Conservation (phyloP, 1,284 basidiomycete genomes). For the Sporisorium exsertum region DNA sequence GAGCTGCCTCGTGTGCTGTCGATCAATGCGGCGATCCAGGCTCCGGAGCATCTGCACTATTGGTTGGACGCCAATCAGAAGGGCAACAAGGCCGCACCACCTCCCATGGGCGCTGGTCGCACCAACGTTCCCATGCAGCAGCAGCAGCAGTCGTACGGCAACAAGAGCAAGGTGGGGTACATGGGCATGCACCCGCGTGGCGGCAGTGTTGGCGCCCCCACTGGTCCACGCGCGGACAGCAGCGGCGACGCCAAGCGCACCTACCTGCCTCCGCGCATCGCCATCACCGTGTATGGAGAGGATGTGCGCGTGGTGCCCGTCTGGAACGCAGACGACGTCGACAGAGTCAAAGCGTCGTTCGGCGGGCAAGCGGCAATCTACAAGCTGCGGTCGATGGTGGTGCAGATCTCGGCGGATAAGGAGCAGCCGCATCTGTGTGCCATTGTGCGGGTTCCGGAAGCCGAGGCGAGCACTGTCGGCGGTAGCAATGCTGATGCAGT, state of each 20-base stretch:
- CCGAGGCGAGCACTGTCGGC: slow-evolving; percentile 50
- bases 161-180: slow-evolving; percentile 22
- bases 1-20: slow-evolving; percentile 84
- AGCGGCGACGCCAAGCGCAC: slow-evolving; percentile 65
- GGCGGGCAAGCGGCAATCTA: slow-evolving; percentile 70
- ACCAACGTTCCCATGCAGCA: slow-evolving; percentile 2
- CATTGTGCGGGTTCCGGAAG: slow-evolving; percentile 82
- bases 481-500: slow-evolving; percentile 44
- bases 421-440: slow-evolving; percentile 88
- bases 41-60: slow-evolving; percentile 79
- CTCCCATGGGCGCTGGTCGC: slow-evolving; percentile 8
- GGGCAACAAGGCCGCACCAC: neutral
- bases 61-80: slow-evolving; percentile 77
- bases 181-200: slow-evolving; percentile 26
- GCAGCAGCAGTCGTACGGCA: slow-evolving; percentile 17
- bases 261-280: slow-evolving; percentile 70
- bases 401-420: slow-evolving; percentile 83
- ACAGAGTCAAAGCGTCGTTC: slow-evolving; percentile 26
- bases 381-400: slow-evolving; percentile 76
- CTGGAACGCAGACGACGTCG: slow-evolving; percentile 33
- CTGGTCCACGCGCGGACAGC: slow-evolving; percentile 19
- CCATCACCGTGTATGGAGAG: slow-evolving; percentile 49
- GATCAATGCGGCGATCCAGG: slow-evolving; percentile 85
- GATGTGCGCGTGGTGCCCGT: slow-evolving; percentile 47
- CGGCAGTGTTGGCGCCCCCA: slow-evolving; percentile 15